These are phyloP conservation scores for Teunomyces lycoperdinae DNA, from an alignment of 805 yeast genomes.

Conservation along the genomic window DNA sequence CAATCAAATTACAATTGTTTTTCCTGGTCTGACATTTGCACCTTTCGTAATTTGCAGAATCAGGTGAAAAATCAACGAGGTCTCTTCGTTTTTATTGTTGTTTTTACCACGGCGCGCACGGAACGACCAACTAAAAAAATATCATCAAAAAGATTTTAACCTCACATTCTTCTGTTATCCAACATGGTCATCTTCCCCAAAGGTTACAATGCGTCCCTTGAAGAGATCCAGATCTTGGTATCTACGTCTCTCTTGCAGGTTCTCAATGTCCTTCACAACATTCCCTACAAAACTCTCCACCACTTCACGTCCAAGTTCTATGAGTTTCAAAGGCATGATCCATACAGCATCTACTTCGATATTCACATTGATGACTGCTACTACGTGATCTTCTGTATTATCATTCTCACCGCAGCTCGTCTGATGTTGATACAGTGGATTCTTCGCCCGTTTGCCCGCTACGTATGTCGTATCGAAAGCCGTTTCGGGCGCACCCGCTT, in stretches of 20 bases:
- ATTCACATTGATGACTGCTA: constrained; percentile 56
- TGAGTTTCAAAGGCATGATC: constrained; percentile 28
- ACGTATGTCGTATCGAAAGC: constrained; percentile 40
- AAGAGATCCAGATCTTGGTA: constrained; percentile 35
- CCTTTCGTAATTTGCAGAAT: no score
- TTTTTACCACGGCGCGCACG: no score
- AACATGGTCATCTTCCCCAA: no score
- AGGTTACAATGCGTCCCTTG: constrained; percentile 20
- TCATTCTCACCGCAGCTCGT: constrained; percentile 57
- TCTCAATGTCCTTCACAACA: constrained; percentile 25
- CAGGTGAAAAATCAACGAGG: no score
- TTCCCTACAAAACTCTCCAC: constrained; percentile 14
- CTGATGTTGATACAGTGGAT: constrained; percentile 56
- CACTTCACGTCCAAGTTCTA: constrained; percentile 34
- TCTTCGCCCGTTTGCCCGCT: constrained; percentile 55
- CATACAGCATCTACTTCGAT: constrained; percentile 38
- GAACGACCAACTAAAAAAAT: no score
- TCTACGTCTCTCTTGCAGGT: constrained; percentile 26
- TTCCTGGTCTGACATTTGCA: no score
- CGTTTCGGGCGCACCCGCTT: constrained; percentile 61
- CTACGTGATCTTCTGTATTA: constrained; percentile 52
- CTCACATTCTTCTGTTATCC: no score
- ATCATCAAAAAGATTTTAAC: no score
- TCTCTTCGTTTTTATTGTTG: no score
- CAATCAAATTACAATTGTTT: no score